Percentiles rank a stretch among this genome's conserved stretches.
Evolutionary conservation across 2,329 filamentous ascomycete species (phyloP).

Genomic region (Claviceps pusilla): DNA sequence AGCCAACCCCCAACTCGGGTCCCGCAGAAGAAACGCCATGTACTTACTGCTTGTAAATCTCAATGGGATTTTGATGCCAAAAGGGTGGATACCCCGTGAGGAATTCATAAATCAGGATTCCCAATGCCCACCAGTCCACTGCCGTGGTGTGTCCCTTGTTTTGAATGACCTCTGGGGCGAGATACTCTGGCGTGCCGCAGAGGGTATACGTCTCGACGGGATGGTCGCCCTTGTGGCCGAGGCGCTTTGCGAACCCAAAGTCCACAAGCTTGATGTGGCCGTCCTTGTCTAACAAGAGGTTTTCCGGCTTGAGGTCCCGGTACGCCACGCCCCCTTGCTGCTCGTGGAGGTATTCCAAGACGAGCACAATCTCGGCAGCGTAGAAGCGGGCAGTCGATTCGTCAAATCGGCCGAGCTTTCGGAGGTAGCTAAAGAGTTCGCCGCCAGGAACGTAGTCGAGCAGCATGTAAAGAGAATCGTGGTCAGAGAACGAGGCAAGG

Average conservation of each 20-base stretch:
- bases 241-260: conserved; percentile 71
- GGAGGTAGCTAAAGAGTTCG: conserved; percentile 71
- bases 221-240: conserved; percentile 39
- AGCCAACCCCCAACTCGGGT: not conserved
- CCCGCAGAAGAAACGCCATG: not conserved
- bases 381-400: conserved; percentile 69
- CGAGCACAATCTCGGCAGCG: conserved; percentile 68
- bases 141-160: conserved; percentile 64
- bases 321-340: conserved; percentile 64
- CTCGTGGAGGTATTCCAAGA: conserved; percentile 69
- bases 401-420: conserved; percentile 64
- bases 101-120: conserved; percentile 74
- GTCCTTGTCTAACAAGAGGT: conserved; percentile 60
- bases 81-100: conserved; percentile 74
- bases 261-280: conserved; percentile 74
- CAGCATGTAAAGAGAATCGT: conserved; percentile 66
- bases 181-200: conserved; percentile 71
- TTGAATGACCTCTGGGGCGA: conserved; percentile 71
- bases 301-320: conserved; percentile 70
- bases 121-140: conserved; percentile 79
- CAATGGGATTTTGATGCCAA: conserved; percentile 75
- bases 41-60: conserved; percentile 64
- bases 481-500: conserved; percentile 64
- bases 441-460: conserved; percentile 73
- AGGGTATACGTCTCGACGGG: conserved; percentile 64